Base-by-base conservation (phyloP, 805 yeast genomes). In the Maudiozyma turicensis region DNA sequence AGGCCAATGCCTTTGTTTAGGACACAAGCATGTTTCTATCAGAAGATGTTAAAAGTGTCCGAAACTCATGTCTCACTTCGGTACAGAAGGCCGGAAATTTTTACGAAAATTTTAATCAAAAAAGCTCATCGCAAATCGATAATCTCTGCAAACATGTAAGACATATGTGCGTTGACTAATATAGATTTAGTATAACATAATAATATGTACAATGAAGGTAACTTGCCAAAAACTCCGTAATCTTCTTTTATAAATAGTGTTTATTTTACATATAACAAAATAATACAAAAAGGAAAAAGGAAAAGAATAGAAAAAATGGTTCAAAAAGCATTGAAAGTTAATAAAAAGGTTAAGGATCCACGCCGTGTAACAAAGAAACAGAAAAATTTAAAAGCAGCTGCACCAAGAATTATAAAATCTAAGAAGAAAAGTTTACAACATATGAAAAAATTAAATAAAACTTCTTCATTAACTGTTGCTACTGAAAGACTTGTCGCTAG, bases 401-500 rank as follows among this genome's bases (percentile, higher is more conserved):
- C 95, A 13, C 95, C 95, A 30, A 76, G 77, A 61, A 76, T 77
- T 50, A 70, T 77, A 58, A 84, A 82, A 53, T 81, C 95, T 4
- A 82, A 79, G 64, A 86, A 81, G 61, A 70, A 74, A 39, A 71
- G 72, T 15, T 67, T 73, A 7, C 71, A 73, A 40, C 76, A 74
- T 50, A 70, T 81, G 53, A 73, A 75, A 50, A 79, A 79, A 56
- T 69, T 84, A 50, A 71, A 75, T 46, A 83, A 81, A 64, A 72
- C 74, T 40, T 62, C 68, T 30, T 70, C 74, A 1, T 63, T 71
- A 73, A 56, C 78, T 72, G 63, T 72, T 68, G 61, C 78, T 3
- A 91, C 98, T 3, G 99, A 91, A 68, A 88, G 80, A 69, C 73
- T 88, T 50, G 80, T 91, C 56, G 82, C 97, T 1, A 75, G 95